Conservation (phyloP, 2,329 filamentous ascomycete species). For the Botrytis deweyae region DNA sequence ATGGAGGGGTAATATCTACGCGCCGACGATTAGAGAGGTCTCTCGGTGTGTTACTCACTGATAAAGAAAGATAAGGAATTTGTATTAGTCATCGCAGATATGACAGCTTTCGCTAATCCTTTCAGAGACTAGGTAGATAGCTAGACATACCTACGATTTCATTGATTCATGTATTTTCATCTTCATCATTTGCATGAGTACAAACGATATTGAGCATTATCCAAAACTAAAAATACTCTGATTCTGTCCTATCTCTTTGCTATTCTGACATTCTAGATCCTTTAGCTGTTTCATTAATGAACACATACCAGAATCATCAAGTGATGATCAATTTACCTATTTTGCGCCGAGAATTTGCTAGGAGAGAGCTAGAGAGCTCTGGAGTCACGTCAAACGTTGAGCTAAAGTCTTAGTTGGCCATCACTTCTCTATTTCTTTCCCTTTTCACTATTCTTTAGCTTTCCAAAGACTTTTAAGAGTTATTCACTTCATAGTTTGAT, state of each 20-base stretch:
- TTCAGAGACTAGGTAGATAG: not conserved
- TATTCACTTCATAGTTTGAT: not conserved
- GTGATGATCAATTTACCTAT: not conserved
- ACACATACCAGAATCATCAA: not conserved
- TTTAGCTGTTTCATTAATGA: not conserved
- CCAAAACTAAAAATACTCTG: not conserved
- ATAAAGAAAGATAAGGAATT: constrained; percentile 8
- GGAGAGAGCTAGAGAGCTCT: not conserved
- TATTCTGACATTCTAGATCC: not conserved
- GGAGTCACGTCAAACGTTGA: not conserved
- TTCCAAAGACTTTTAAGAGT: not conserved
- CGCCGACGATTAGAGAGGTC: not conserved
- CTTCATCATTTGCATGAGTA: not conserved
- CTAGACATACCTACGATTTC: too few species aligned
- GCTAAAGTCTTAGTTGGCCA: not conserved
- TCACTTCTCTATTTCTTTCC: not conserved
- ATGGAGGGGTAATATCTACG: constrained; percentile 1
- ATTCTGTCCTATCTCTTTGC: rapidly evolving
- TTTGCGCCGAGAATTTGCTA: not conserved
- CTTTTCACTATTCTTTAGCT: not conserved
- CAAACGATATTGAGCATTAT: not conserved
- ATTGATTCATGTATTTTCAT: not conserved
- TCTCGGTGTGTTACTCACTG: not conserved
- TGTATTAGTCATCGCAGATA: constrained; percentile 1
- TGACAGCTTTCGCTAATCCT: not conserved